These are phyloP conservation scores for Hyaloscypha variabilis DNA, from an alignment of 495 filamentous ascomycete genomes.

Conservation along the genomic window DNA sequence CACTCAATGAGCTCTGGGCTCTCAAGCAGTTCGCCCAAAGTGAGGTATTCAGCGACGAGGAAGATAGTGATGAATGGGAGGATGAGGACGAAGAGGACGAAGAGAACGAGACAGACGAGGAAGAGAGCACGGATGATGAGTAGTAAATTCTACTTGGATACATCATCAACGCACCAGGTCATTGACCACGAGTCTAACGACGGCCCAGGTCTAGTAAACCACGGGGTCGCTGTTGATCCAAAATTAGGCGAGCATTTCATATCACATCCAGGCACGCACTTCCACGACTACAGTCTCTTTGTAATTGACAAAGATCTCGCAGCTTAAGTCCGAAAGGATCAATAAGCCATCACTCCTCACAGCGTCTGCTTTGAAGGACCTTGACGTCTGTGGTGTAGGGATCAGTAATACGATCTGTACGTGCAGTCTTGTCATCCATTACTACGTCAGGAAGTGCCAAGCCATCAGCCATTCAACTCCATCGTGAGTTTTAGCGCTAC, in stretches of 20 bases:
- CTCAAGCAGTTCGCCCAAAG: background rate
- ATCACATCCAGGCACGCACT: too few relatives aligned
- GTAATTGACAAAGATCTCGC: background rate
- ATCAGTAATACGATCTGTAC: background rate
- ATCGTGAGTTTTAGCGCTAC: background rate
- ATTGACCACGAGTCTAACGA: background rate
- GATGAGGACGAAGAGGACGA: constrained; percentile 10
- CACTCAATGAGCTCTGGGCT: too few relatives aligned
- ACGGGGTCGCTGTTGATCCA: too few relatives aligned
- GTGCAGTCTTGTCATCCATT: background rate
- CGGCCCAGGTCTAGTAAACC: background rate
- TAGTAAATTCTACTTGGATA: background rate
- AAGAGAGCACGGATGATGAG: background rate
- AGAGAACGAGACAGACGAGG: background rate
- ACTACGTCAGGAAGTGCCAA: background rate
- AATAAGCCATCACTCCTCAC: background rate
- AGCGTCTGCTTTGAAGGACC: background rate
- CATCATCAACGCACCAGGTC: background rate
- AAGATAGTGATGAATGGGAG: constrained; percentile 13
- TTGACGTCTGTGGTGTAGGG: background rate
- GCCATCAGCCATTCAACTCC: background rate
- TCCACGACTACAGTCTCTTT: too few relatives aligned
- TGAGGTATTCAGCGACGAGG: background rate
- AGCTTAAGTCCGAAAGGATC: background rate
- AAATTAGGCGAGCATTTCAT: too few relatives aligned